Percentiles rank a stretch among this genome's conserved stretches.
phyloP scores from a whole-genome alignment of 176 grass and related monocot genomes.

The Oryza meridionalis region DNA sequence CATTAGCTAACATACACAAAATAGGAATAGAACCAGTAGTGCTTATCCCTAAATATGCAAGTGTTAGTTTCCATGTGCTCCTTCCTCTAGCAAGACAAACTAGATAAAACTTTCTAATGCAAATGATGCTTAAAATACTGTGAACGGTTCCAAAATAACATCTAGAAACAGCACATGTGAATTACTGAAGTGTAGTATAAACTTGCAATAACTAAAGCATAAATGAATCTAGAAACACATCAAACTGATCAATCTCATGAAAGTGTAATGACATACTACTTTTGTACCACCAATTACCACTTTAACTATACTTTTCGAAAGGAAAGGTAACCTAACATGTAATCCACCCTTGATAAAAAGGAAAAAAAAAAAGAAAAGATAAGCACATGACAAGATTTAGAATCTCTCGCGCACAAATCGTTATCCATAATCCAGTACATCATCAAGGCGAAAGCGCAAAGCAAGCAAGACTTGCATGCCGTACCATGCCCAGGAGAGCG shows the following conservation, averaged over 20 bases:
- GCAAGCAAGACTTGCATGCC: conserved; percentile 35
- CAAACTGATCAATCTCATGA: conserved; percentile 24
- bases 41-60: neutral
- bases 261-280: conserved; percentile 16
- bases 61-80: neutral
- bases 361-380: conserved; percentile 16
- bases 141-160: conserved; percentile 4
- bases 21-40: neutral
- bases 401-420: conserved; percentile 22
- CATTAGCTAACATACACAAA: neutral
- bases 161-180: neutral
- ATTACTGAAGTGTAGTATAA: conserved; percentile 21
- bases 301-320: conserved; percentile 48
- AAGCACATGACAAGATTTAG: conserved; percentile 44
- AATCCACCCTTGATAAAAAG: conserved; percentile 23
- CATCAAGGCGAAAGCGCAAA: conserved; percentile 18
- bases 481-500: conserved; percentile 81
- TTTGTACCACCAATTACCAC: conserved; percentile 43
- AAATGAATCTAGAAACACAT: conserved; percentile 15
- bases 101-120: conserved; percentile 23
- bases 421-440: conserved; percentile 48
- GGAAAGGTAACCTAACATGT: conserved; percentile 51
- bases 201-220: neutral
- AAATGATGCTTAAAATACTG: conserved; percentile 1
- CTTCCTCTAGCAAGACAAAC: conserved; percentile 32